phyloP scores from a whole-genome alignment of 352 stramenopile species.

The Thalassiosira sp. region DNA sequence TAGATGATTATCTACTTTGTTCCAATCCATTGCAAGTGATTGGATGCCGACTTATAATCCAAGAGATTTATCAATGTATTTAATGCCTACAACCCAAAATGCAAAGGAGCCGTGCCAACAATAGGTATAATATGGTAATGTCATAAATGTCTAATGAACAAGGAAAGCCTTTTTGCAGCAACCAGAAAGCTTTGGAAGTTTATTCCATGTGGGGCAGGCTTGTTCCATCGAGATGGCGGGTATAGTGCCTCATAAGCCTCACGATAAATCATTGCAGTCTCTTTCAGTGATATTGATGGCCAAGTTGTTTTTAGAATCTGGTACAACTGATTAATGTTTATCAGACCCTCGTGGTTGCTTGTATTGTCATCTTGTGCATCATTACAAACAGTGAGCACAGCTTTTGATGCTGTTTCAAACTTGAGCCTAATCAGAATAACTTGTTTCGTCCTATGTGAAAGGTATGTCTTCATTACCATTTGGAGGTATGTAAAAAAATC shows the following conservation, averaged over 20 bases:
- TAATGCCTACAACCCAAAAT: no score
- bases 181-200: conserved; percentile 29
- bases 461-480: conserved; percentile 31
- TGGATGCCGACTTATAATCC: no score
- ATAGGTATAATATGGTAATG: no score
- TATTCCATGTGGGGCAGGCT: conserved; percentile 20
- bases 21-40: no score
- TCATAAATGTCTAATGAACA: conserved; percentile 29
- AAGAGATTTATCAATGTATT: no score
- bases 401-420: conserved; percentile 25
- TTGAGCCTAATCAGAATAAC: conserved; percentile 25
- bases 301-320: conserved; percentile 31
- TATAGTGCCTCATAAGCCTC: conserved; percentile 27
- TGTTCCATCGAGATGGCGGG: conserved; percentile 23
- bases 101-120: no score
- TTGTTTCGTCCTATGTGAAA: conserved; percentile 29
- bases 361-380: neutral
- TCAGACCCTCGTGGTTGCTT: neutral
- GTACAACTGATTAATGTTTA: conserved; percentile 8
- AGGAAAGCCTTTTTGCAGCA: conserved; percentile 22
- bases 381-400: conserved; percentile 28
- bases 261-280: conserved; percentile 15
- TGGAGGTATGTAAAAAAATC: conserved; percentile 32
- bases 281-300: conserved; percentile 20
- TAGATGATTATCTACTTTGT: no score